Evolutionary conservation across 306 rosid species (phyloP).

Genomic region (Ceratonia siliqua): DNA sequence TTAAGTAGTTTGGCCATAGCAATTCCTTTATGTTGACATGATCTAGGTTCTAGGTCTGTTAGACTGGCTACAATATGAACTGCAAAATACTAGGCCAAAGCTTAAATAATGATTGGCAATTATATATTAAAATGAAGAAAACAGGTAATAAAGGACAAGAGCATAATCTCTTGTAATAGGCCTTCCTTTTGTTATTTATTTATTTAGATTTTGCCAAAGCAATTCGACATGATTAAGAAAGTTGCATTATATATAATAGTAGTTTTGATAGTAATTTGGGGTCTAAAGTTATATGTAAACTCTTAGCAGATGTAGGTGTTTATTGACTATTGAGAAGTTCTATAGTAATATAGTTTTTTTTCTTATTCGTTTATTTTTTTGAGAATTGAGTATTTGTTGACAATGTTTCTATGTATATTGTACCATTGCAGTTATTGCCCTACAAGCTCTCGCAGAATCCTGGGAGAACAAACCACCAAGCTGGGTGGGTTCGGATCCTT

Average conservation of each 20-base stretch:
- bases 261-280: not conserved
- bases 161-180: not conserved
- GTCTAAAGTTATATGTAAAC: constrained; percentile 1
- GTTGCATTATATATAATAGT: not conserved
- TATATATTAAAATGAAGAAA: not conserved
- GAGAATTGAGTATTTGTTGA: constrained; percentile 3
- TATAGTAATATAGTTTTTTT: not conserved
- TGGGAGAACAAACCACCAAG: constrained; percentile 47
- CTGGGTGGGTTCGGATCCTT: constrained; percentile 56
- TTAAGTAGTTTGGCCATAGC: not conserved
- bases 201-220: not conserved
- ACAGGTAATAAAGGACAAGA: not conserved
- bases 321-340: not conserved
- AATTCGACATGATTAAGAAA: not conserved
- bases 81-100: not conserved
- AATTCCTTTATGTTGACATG: constrained; percentile 12
- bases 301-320: not conserved
- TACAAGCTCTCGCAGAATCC: constrained; percentile 33
- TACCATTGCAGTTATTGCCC: constrained; percentile 36
- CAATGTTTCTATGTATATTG: constrained; percentile 16
- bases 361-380: not conserved
- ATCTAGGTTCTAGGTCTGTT: constrained; percentile 6
- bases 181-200: not conserved
- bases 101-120: not conserved
- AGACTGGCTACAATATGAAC: not conserved